Evolutionary conservation across 2,329 filamentous ascomycete genomes (phyloP), one percentile per base, ranked within the genome.

Genomic region (Hypoxylon sp.): DNA sequence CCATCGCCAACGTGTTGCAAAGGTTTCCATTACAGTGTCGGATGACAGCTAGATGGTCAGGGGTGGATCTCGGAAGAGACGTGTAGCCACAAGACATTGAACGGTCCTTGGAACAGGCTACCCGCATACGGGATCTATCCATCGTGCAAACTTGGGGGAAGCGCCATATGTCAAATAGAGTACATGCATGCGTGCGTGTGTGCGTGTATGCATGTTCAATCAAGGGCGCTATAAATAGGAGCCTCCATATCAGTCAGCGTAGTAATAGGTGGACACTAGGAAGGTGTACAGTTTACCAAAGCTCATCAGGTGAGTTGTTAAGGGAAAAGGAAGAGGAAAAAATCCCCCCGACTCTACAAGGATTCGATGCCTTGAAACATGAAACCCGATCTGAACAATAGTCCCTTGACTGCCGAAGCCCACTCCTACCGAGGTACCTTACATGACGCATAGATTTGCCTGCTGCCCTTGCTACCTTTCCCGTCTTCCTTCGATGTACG

Each of bases 301-400:
- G 34, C 39, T 52, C 28, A 24, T n/a, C n/a, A n/a, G 34, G 15
- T 20, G 50, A 43, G 47, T 15, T 26, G 24, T 26, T 26, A 26
- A 4, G 4, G 24, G 24, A 26, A 41, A 22, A 3, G 6, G 10
- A 7, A n/a, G n/a, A 6, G 8, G 17, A 15, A 19, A 8, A n/a
- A 19, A 17, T 20, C 22, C 49, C 59, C 39, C n/a, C n/a, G n/a
- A 24, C 49, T 28, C 59, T 47, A 15, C 61, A 67, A 67, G 65
- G 65, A 67, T 67, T 60, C 48, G 30, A 39, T 37, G 51, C 43
- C 32, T 37, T 64, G 64, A 67, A 66, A 63, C 56, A 52, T 30
- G 32, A 51, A 52, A 10, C 37, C 20, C 37, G 37, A 41, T 59
- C 34, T 28, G 52, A 50, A 49, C 46, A 51, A 30, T 13, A 56